Base-by-base conservation (phyloP, 2,329 filamentous ascomycete genomes). In the Xylaria sp. region DNA sequence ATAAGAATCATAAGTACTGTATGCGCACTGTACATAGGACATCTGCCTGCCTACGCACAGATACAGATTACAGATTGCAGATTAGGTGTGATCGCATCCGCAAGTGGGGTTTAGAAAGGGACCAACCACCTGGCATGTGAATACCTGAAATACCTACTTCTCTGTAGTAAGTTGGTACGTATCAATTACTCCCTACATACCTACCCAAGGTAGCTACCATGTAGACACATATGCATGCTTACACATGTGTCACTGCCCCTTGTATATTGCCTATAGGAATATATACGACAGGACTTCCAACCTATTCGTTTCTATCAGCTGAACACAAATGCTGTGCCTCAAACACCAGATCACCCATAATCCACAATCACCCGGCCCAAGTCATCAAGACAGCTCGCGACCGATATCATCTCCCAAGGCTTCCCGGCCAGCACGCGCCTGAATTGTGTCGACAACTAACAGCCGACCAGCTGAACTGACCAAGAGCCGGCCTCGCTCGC, bases 201-300 rank as follows among this genome's bases (percentile, higher is more conserved):
- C 13, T 44, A n/a, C n/a, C n/a, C 39, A n/a, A n/a, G 15, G 17
- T 13, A 44, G 39, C n/a, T n/a, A n/a, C n/a, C n/a, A n/a, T n/a
- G n/a, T n/a, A n/a, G n/a, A n/a, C n/a, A n/a, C n/a, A n/a, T n/a
- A n/a, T n/a, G n/a, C n/a, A n/a, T n/a, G 39, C 17, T n/a, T 17
- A 17, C 17, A 44, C 15, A 50, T 25, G 25, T 7, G 29, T 31
- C 29, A 31, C 3, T 7, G 4, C 29, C 29, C 29, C 29, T 50
- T 17, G 10, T 57, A 61, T 59, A 39, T 25, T 22, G 65, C 39
- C 44, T 66, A 66, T 58, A 63, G 36, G 56, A 63, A 63, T 63
- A 67, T 39, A n/a, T 45, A 62, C 50, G 51, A 56, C 56, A 42
- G n/a, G n/a, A n/a, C 49, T 61, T 65, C 33, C 22, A 42, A 47